Conservation (phyloP, 177 flowering plant species). For the Telopea speciosissima region DNA sequence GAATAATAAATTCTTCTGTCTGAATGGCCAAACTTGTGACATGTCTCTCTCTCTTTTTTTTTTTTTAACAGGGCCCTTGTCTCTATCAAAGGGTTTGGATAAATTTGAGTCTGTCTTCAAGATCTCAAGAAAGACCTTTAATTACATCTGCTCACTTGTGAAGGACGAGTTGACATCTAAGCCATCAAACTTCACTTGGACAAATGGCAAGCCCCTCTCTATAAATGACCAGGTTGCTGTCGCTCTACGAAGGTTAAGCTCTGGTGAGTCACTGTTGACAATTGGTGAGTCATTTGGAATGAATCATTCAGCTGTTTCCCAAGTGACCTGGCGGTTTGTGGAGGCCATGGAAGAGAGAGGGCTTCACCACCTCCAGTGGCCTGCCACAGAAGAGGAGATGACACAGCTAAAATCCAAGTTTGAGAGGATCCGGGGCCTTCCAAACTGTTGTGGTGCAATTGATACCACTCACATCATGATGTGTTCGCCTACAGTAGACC, state of each 20-base stretch:
- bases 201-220: slow-evolving; percentile 51
- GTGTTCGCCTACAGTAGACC: slow-evolving; percentile 50
- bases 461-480: slow-evolving; percentile 72
- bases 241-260: slow-evolving; percentile 70
- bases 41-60: neutral
- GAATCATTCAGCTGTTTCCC: slow-evolving; percentile 73
- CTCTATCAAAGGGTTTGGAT: slow-evolving; percentile 2
- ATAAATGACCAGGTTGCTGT: slow-evolving; percentile 70
- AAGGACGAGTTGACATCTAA: slow-evolving; percentile 56
- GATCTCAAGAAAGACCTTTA: slow-evolving; percentile 62
- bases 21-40: neutral
- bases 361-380: slow-evolving; percentile 74
- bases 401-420: slow-evolving; percentile 53
- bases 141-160: slow-evolving; percentile 78
- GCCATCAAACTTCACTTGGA: slow-evolving; percentile 33
- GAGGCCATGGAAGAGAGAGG: slow-evolving; percentile 74
- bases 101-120: neutral
- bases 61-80: neutral
- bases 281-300: slow-evolving; percentile 62
- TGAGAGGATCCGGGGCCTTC: slow-evolving; percentile 69
- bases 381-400: slow-evolving; percentile 49
- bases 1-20: neutral
- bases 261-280: slow-evolving; percentile 61
- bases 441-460: slow-evolving; percentile 84
- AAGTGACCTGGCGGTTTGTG: slow-evolving; percentile 80